A percentile compares a stretch with the other conserved stretches of the same genome.
Conservation (phyloP, 139 green algal species). For the Picochlorum sp. region DNA sequence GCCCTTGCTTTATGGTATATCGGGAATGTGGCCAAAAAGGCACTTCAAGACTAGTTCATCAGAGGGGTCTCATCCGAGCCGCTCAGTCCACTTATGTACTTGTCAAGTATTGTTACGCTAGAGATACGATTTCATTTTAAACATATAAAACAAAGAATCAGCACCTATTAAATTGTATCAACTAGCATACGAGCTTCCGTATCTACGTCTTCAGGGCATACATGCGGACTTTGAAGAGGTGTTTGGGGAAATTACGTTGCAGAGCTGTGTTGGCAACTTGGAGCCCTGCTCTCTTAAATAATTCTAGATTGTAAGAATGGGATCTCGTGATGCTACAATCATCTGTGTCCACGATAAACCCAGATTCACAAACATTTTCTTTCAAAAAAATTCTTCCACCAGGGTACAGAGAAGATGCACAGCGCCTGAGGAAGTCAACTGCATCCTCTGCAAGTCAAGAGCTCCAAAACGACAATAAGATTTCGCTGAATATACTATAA, state of each 20-base stretch:
- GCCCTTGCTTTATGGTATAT: constrained; percentile 53
- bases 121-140: too few species aligned
- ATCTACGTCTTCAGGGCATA: constrained; percentile 6
- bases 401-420: constrained; percentile 37
- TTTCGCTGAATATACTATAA: background rate
- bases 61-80: too few species aligned
- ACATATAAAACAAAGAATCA: too few species aligned
- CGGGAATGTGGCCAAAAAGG: constrained; percentile 50
- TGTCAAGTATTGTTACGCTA: too few species aligned
- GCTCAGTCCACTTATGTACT: too few species aligned
- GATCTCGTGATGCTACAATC: constrained; percentile 76
- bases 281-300: constrained; percentile 15
- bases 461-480: background rate
- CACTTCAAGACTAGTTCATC: too few species aligned
- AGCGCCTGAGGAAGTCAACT: constrained; percentile 59
- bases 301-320: constrained; percentile 18
- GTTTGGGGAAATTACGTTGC: constrained; percentile 19
- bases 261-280: constrained; percentile 12
- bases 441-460: constrained; percentile 38
- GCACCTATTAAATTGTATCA: too few species aligned
- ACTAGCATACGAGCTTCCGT: too few species aligned
- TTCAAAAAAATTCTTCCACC: constrained; percentile 87
- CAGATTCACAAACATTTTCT: constrained; percentile 78
- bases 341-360: constrained; percentile 85
- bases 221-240: constrained; percentile 26